Percentiles rank a stretch among this genome's conserved stretches.
phyloP scores from a whole-genome alignment of 78 protist genomes.

The Guillardia theta region DNA sequence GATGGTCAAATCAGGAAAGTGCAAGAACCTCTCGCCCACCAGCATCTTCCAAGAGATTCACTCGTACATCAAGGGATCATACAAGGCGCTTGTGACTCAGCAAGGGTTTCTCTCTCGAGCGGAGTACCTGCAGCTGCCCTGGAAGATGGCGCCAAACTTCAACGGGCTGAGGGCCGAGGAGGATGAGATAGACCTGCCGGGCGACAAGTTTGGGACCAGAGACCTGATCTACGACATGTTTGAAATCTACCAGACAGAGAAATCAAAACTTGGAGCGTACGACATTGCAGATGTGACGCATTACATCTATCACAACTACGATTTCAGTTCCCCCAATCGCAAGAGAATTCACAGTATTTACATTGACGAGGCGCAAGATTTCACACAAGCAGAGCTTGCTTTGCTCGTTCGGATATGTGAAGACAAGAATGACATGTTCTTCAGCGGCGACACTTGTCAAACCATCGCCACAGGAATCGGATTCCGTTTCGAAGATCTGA shows the following conservation, averaged over 20 bases:
- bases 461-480: conserved; percentile 49
- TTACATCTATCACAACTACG: background rate
- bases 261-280: background rate
- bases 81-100: background rate
- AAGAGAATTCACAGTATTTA: background rate
- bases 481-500: conserved; percentile 44
- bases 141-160: conserved; percentile 16
- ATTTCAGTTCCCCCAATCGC: background rate
- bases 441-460: conserved; percentile 52
- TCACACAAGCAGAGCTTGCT: conserved; percentile 10
- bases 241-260: conserved; percentile 27
- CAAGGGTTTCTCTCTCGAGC: background rate
- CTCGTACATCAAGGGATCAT: conserved; percentile 39
- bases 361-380: conserved; percentile 56
- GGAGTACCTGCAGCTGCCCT: background rate
- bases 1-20: no score
- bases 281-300: conserved; percentile 14
- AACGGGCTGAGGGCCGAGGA: background rate
- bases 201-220: background rate
- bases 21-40: background rate
- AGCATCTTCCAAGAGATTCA: background rate
- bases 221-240: background rate
- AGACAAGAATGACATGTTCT: conserved; percentile 28
- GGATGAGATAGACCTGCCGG: background rate
- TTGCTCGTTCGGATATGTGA: background rate